Evolutionary conservation across 768 basidiomycete genomes (phyloP).

Genomic region (Hypholoma sublateritium): DNA sequence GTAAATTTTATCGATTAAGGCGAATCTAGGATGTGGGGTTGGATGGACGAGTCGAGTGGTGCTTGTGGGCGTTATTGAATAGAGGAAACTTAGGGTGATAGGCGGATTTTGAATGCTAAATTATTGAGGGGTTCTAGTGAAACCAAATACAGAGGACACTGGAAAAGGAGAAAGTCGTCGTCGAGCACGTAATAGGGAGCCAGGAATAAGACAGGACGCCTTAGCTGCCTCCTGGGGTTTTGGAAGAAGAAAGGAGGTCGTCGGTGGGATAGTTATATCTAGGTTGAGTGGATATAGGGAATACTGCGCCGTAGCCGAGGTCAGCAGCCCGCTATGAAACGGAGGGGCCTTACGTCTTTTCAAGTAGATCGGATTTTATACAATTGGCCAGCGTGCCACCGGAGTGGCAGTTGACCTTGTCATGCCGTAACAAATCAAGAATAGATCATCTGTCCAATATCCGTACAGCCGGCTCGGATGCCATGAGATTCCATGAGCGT

Average conservation of each 20-base stretch:
- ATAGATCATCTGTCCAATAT: not conserved
- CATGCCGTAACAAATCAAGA: not conserved
- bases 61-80: not conserved
- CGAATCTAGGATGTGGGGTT: no score
- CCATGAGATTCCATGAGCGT: no score
- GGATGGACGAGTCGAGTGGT: not conserved
- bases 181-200: constrained; percentile 6
- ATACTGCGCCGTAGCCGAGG: constrained; percentile 9
- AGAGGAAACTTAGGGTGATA: not conserved
- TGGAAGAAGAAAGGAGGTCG: constrained; percentile 1
- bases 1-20: no score
- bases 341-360: constrained; percentile 3
- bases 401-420: not conserved
- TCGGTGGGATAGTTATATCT: constrained; percentile 1
- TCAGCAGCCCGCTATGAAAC: constrained; percentile 8
- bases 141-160: constrained; percentile 3
- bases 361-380: constrained; percentile 7
- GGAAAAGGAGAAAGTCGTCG: constrained; percentile 6
- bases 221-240: not conserved
- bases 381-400: constrained; percentile 1
- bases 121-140: not conserved
- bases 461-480: constrained; percentile 3
- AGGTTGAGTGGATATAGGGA: constrained; percentile 1
- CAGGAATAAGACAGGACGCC: constrained; percentile 5
- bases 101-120: not conserved